Conservation (phyloP, 2,329 filamentous ascomycete species). For the Colletotrichum costaricense region DNA sequence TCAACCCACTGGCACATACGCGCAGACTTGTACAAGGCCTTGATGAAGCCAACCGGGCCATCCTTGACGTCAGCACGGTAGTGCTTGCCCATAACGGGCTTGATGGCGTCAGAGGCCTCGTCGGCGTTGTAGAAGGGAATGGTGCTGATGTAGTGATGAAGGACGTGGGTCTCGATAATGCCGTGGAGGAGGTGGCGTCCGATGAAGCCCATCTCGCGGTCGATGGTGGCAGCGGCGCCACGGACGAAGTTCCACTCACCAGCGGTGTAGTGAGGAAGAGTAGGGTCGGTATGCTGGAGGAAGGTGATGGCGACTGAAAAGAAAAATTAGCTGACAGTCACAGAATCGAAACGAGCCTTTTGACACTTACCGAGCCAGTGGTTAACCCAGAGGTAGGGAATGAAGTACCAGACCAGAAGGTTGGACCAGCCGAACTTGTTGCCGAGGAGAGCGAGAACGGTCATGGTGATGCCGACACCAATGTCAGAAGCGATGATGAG, state of each 20-base stretch:
- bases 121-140: slow-evolving; percentile 86
- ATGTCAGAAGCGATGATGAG: slow-evolving; percentile 89
- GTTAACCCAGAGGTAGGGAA: slow-evolving; percentile 98
- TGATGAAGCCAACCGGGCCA: slow-evolving; percentile 85
- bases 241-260: slow-evolving; percentile 93
- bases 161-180: slow-evolving; percentile 97
- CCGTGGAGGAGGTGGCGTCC: slow-evolving; percentile 92
- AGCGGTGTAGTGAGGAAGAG: slow-evolving; percentile 90
- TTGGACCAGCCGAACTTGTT: slow-evolving; percentile 86
- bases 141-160: slow-evolving; percentile 96
- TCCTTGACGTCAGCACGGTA: slow-evolving; percentile 86
- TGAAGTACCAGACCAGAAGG: slow-evolving; percentile 92
- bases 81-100: slow-evolving; percentile 93
- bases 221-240: slow-evolving; percentile 93
- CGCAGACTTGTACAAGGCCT: slow-evolving; percentile 82
- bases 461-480: slow-evolving; percentile 74
- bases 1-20: slow-evolving; percentile 98
- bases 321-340: neutral
- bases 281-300: slow-evolving; percentile 96
- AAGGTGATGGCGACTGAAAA: slow-evolving; percentile 91
- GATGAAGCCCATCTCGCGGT: slow-evolving; percentile 97
- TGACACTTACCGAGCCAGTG: slow-evolving; percentile 90
- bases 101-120: slow-evolving; percentile 66
- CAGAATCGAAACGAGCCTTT: neutral
- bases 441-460: slow-evolving; percentile 75